These are phyloP conservation scores for Epichloe scottii DNA, from an alignment of 2,329 filamentous ascomycete species.

Conservation along the genomic window DNA sequence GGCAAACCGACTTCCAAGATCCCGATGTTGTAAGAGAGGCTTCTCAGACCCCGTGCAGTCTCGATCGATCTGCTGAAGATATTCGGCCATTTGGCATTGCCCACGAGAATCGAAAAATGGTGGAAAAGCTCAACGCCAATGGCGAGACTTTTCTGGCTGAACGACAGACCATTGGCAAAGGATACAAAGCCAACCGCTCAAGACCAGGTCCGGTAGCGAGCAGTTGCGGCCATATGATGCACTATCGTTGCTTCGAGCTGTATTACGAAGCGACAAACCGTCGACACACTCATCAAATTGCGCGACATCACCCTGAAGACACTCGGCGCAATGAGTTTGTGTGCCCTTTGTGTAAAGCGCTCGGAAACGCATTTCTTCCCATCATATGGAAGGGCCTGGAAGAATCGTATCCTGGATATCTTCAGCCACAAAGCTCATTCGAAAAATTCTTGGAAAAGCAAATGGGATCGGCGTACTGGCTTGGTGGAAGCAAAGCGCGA, in stretches of 20 bases:
- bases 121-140: slow-evolving; percentile 62
- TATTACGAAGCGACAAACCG: slow-evolving; percentile 77
- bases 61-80: slow-evolving; percentile 74
- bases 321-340: slow-evolving; percentile 77
- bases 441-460: slow-evolving; percentile 54
- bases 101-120: slow-evolving; percentile 66
- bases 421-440: slow-evolving; percentile 50
- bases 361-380: slow-evolving; percentile 89
- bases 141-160: slow-evolving; percentile 63
- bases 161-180: slow-evolving; percentile 75
- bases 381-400: slow-evolving; percentile 92
- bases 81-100: slow-evolving; percentile 85
- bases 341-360: slow-evolving; percentile 89
- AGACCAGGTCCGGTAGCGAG: slow-evolving; percentile 70
- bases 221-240: slow-evolving; percentile 97
- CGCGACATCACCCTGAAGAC: slow-evolving; percentile 81
- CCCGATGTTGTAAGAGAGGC: slow-evolving; percentile 76
- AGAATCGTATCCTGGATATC: slow-evolving; percentile 64
- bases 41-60: slow-evolving; percentile 60
- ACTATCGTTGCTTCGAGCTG: slow-evolving; percentile 86
- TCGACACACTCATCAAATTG: slow-evolving; percentile 84
- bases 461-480: slow-evolving; percentile 33
- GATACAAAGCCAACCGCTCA: slow-evolving; percentile 60
- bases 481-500: slow-evolving; percentile 26
- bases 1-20: slow-evolving; percentile 75